Evolutionary conservation across 2,329 filamentous ascomycete genomes (phyloP), one percentile per base, ranked within the genome.

Genomic region (Alternaria metachromatica): DNA sequence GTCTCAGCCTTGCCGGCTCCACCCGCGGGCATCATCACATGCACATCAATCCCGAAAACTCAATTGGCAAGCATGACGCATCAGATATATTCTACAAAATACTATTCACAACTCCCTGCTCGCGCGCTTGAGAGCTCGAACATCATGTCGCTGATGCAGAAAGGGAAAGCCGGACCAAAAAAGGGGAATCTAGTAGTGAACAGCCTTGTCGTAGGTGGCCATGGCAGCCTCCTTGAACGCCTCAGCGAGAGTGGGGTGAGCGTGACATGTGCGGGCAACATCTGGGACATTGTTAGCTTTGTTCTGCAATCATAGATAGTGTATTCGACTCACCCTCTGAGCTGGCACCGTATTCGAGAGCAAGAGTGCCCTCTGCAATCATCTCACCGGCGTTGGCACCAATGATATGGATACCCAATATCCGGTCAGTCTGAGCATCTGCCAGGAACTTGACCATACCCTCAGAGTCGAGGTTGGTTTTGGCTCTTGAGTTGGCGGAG

Each of bases 191-290:
- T 79, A 99, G 84, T 92, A 97, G 86, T 99, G 96, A 81, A 99
- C 97, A 71, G 96, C 91, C 87, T 97, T 96, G 77, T 90, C 89
- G 85, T 97, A 94, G 55, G 95, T 97, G 67, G 93, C 92, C 96
- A 99, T 98, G 73, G 96, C 96, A 77, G 96, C 96, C 88, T 99
- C 96, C 88, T 99, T 99, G 88, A 99, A 98, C 48, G 96, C 96
- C 86, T 99, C 96, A 23, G 95, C 90, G 64, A 99, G 87, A 55
- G 94, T 97, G 60, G 96, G 96, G 84, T 99, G 96, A 60, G 96
- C 96, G 84, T 99, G 96, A 83, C 93, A 96, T 69, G 96, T 98
- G 78, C 96, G 89, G 61, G 78, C 79, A 68, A 81, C 75, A 64
- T 81, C 79, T 78, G 55, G 4, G 46, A 21, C 4, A 37, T 41